Evolutionary conservation across 345 rosid species (phyloP).

Genomic region (Euphorbia pulcherrima): DNA sequence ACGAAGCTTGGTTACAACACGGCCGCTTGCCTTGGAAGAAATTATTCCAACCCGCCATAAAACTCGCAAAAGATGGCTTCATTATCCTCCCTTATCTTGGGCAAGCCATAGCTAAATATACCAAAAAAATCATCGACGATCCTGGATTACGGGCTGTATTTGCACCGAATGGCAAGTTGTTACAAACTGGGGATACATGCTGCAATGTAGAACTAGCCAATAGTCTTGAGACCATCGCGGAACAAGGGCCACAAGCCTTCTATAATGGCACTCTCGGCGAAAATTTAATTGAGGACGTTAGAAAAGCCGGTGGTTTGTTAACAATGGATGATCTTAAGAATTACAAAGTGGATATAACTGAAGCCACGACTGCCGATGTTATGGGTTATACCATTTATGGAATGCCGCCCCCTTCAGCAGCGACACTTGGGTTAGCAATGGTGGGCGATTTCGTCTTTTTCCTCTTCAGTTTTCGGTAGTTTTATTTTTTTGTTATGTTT

Average conservation of each 20-base stretch:
- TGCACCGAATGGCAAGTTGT: conserved; percentile 63
- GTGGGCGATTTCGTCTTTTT: conserved; percentile 31
- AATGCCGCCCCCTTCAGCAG: conserved; percentile 92
- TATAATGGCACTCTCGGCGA: conserved; percentile 71
- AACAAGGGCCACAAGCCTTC: conserved; percentile 65
- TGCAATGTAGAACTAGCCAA: conserved; percentile 50
- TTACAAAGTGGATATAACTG: conserved; percentile 55
- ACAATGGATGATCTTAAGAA: conserved; percentile 79
- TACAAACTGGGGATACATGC: conserved; percentile 61
- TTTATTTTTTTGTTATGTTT: no score
- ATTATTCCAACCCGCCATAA: conserved; percentile 66
- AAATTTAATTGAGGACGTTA: conserved; percentile 65
- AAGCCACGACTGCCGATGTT: conserved; percentile 51
- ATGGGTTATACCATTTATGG: conserved; percentile 70
- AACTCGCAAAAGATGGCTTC: conserved; percentile 65
- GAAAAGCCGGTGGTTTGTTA: conserved; percentile 69
- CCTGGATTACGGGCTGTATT: conserved; percentile 58
- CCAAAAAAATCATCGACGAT: conserved; percentile 39
- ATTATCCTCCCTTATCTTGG: conserved; percentile 62
- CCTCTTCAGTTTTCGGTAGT: neutral
- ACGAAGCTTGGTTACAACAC: conserved; percentile 68
- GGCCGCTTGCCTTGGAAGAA: conserved; percentile 74
- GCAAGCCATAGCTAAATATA: conserved; percentile 19
- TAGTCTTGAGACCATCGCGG: conserved; percentile 57
- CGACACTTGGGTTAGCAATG: conserved; percentile 68